Base-by-base conservation (phyloP, 257 asterid genomes). In the Petunia secreta region DNA sequence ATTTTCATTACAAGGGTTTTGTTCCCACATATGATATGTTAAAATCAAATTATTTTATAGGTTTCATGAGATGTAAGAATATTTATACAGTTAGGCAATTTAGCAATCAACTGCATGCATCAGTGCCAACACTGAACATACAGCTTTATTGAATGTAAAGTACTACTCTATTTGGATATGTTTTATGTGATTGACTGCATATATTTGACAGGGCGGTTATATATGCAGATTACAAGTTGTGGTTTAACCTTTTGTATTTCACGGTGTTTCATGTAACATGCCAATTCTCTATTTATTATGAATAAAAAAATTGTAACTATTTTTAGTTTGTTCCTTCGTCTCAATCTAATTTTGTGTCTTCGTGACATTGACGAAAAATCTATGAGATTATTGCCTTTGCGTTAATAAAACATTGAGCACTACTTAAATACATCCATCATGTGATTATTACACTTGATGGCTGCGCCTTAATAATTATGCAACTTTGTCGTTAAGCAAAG, bases 401-500 rank as follows among this genome's bases (percentile, higher is more conserved):
- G 40, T 46, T 71, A 71, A 10, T 71, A 25, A 71, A 71, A 48
- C 59, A 16, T 46, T 46, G 77, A 46, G 59, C 41, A 44, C 25
- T 25, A 25, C 25, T 25, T 25, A 25, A 25, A 25, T 25, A 25
- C 25, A 25, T 25, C 25, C 25, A 25, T 25, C 25, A 25, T 25
- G 25, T 25, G 25, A 10, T 44, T 69, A 9, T 69, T 69, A 10
- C 77, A 69, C 43, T 69, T 69, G 59, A 46, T 25, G 59, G 36
- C 77, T 46, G 77, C 77, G 6, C 40, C 59, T 46, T 46, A 69
- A 46, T 69, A 5, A 69, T 69, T 5, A 69, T 69, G 41, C 59
- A 46, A 46, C 59, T 69, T 69, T 48, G 77, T 69, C 59, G 77
- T 38, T 1, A 46, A 69, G 77, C 77, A 46, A 69, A 69, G 43